These are phyloP conservation scores for Citrus maxima DNA, from an alignment of 345 rosid species.

Conservation along the genomic window DNA sequence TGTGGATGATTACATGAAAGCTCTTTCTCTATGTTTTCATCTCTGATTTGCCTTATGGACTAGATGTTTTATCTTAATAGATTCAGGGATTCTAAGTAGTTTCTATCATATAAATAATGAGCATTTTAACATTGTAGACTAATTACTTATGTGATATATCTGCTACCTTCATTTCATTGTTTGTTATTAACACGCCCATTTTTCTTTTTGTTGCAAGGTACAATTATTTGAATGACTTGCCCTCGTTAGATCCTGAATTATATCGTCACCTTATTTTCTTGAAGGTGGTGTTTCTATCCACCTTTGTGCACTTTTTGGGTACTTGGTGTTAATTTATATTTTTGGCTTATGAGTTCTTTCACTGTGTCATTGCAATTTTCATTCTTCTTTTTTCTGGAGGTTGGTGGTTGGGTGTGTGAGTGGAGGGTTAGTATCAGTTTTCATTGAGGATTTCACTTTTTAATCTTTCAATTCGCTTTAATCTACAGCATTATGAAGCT, in stretches of 20 bases:
- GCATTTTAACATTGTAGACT: background rate
- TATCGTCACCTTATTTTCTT: slow-evolving; percentile 96
- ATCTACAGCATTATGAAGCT: slow-evolving; percentile 79
- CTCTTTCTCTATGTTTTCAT: background rate
- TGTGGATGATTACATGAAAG: background rate
- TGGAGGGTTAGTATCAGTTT: background rate
- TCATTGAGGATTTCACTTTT: slow-evolving; percentile 3
- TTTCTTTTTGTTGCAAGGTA: slow-evolving; percentile 45
- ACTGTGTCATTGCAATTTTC: background rate
- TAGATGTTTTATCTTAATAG: background rate
- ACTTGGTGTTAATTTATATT: background rate
- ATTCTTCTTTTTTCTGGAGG: background rate
- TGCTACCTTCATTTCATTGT: slow-evolving; percentile 1
- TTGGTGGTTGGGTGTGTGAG: background rate
- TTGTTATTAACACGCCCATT: background rate
- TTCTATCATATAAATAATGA: background rate
- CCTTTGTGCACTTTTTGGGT: background rate
- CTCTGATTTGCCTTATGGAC: background rate
- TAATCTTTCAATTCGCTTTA: background rate
- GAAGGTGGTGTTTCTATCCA: slow-evolving; percentile 51
- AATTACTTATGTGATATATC: background rate
- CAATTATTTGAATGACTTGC: slow-evolving; percentile 94
- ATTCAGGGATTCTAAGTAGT: background rate
- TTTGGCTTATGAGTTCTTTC: background rate
- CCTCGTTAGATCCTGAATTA: slow-evolving; percentile 92